Evolutionary conservation across 192 early-diverging fungal genomes (phyloP).

Genomic region (Coemansia sp.): DNA sequence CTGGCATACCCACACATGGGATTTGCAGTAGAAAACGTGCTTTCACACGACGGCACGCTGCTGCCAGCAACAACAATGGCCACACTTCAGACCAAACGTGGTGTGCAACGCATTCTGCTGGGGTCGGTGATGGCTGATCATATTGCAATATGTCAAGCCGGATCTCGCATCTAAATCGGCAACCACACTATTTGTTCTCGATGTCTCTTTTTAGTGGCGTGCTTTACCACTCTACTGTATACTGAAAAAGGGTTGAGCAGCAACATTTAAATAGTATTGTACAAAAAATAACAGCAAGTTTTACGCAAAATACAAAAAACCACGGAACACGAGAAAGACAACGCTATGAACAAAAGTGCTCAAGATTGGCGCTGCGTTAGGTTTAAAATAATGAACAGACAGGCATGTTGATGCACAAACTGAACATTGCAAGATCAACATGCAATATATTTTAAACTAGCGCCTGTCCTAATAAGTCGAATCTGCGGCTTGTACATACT

Average conservation of each 20-base stretch:
- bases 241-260: no score
- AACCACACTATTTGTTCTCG: neutral
- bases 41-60: constrained; percentile 29
- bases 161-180: neutral
- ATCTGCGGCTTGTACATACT: neutral
- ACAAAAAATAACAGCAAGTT: neutral
- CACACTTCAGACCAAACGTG: constrained; percentile 23
- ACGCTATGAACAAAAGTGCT: neutral
- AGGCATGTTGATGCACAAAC: neutral
- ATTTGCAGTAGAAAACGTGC: constrained; percentile 35
- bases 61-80: constrained; percentile 43
- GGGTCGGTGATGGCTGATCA: constrained; percentile 49
- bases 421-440: constrained; percentile 1
- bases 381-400: neutral
- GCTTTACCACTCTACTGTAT: no score
- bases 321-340: neutral
- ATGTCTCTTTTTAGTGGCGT: no score
- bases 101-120: constrained; percentile 29
- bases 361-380: neutral
- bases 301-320: neutral
- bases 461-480: neutral
- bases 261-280: neutral
- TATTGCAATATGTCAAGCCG: constrained; percentile 34
- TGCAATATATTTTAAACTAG: neutral
- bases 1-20: constrained; percentile 10